phyloP scores from a whole-genome alignment of 1,284 basidiomycete genomes.

The Sanguinoderma infundibulare region DNA sequence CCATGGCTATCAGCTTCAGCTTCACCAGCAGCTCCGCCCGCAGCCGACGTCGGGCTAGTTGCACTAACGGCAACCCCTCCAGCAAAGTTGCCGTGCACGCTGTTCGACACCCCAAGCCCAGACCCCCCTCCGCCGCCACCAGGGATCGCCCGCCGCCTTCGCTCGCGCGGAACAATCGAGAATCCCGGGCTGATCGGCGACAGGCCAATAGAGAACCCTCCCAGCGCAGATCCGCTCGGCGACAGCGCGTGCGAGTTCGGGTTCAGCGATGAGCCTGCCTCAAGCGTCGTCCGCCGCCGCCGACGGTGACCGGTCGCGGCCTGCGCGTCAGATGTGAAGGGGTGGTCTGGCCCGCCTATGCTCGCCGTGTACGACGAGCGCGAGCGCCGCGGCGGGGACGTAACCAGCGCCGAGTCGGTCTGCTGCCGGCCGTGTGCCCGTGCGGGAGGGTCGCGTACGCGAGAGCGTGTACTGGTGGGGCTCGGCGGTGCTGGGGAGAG shows the following conservation, averaged over 20 bases:
- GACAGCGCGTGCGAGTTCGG: constrained; percentile 29
- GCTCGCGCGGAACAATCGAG: constrained; percentile 57
- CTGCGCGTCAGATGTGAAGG: neutral
- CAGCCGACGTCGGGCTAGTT: constrained; percentile 30
- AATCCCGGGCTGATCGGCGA: constrained; percentile 78
- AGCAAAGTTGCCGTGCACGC: constrained; percentile 27
- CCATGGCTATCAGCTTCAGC: constrained; percentile 40
- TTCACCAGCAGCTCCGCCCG: constrained; percentile 36
- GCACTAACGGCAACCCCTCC: constrained; percentile 30
- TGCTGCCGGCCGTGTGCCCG: constrained; percentile 23
- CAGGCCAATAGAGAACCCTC: constrained; percentile 73
- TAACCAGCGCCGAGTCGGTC: constrained; percentile 28
- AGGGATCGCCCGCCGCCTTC: constrained; percentile 40
- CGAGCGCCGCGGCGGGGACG: constrained; percentile 21
- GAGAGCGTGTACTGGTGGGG: constrained; percentile 2
- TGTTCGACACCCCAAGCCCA: neutral
- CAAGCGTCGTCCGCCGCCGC: constrained; percentile 26
- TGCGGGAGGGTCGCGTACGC: constrained; percentile 2
- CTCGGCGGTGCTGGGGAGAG: constrained; percentile 14
- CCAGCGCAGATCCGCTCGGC: constrained; percentile 33
- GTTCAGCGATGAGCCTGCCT: constrained; percentile 14
- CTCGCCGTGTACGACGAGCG: constrained; percentile 23
- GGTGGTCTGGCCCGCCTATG: neutral
- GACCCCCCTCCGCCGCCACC: neutral
- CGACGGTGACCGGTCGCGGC: constrained; percentile 14